Evolutionary conservation across 2,329 filamentous ascomycete genomes (phyloP), one percentile per base, ranked within the genome.

Genomic region (Plenodomus biglobosus): DNA sequence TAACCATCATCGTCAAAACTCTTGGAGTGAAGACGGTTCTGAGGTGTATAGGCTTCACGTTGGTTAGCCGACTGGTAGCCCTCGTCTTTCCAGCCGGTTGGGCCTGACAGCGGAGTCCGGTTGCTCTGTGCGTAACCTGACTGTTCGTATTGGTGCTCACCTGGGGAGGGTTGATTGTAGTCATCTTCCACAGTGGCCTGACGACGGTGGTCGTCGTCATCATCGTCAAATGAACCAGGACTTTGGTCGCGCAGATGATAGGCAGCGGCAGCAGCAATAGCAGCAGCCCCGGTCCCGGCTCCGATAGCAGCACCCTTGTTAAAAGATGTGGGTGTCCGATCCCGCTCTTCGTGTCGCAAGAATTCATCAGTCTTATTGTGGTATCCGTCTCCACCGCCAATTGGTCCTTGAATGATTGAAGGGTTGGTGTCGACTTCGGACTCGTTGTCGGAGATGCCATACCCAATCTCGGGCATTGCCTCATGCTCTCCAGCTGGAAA

Each of bases 11-110:
- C 80, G 63, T 84, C 80, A 50, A 72, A 72, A 15, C 76, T 69
- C 40, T 78, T 72, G 30, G 76, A 63, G 83, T 72, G 45, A 67
- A 76, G 62, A 44, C 72, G 72, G 10, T 68, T 66, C 20, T 75
- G 71, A 45, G 76, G 76, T 21, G 76, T 77, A 49, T 74, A 64
- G 20, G 68, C 74, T 56, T 81, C 78, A 53, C 77, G 80, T 63
- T 84, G 82, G 27, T 80, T 80, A 59, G 83, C 90, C 19, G 92
- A 95, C 57, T 92, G 92, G 73, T 96, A 97, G 7, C 92, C 92
- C 75, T 97, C 92, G 65, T 96, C 82, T 50, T 80, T 78, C 82
- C 60, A 78, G 70, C 40, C 82, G 81, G 66, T 85, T 79, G 70
- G 82, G 74, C 56, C 68, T 40, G 61, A 63, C 81, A 72, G 68